Evolutionary conservation across 208 protist species (phyloP), one percentile per base, ranked within the genome.

Genomic region (Angomonas deanei): DNA sequence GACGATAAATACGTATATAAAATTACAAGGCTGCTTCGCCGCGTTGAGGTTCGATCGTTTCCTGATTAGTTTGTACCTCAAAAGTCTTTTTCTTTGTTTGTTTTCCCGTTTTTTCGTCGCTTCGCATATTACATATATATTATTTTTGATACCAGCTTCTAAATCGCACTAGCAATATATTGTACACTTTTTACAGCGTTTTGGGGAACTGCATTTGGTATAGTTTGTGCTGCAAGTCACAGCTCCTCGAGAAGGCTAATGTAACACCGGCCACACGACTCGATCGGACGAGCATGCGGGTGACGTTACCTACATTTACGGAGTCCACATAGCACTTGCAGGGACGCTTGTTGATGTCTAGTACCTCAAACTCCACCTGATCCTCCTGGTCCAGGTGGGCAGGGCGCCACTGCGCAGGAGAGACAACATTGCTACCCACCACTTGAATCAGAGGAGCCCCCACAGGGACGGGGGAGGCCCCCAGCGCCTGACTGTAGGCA

Each of bases 121-220:
- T 53, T 53, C 21, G 11, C 47, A 23, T 15, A 3, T 24, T 42
- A 42, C 15, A 54, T 27, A 54, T 19, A 27, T 19, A 54, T n/a
- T n/a, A 33, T 55, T 4, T 55, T 55, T 33, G 11, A n/a, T n/a
- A n/a, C n/a, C n/a, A n/a, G n/a, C n/a, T n/a, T n/a, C n/a, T n/a
- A n/a, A n/a, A n/a, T n/a, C n/a, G n/a, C n/a, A n/a, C n/a, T n/a
- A n/a, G n/a, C n/a, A n/a, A n/a, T n/a, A n/a, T n/a, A n/a, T n/a
- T n/a, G n/a, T n/a, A 54, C 33, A 28, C 38, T 66, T 39, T 19
- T 76, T 66, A 81, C 39, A 79, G 61, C n/a, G 72, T 74, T 36
- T 82, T 74, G 19, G 90, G 90, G 69, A 96, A 96, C 75, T 96
- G 90, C 80, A 96, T 80, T 55, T 93, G 75, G 64, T 92, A 93